These are phyloP conservation scores for Candida oleophila DNA, from an alignment of 805 yeast species.

Conservation along the genomic window DNA sequence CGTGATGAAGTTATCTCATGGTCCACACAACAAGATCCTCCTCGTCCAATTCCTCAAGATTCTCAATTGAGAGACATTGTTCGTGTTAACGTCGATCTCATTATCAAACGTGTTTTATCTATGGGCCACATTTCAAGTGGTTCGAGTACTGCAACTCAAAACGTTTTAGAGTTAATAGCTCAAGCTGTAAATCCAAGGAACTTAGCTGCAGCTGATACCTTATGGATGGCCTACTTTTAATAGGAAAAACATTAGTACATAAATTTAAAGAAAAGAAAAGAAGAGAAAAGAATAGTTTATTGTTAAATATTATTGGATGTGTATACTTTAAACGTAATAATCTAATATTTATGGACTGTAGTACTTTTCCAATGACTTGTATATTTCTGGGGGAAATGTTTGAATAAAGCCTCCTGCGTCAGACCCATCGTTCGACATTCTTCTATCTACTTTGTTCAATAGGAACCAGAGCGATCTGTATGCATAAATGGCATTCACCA, in stretches of 20 bases:
- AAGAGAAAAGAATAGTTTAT: neutral
- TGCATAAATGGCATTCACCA: slow-evolving; percentile 11
- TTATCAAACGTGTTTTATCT: slow-evolving; percentile 74
- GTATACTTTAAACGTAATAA: neutral
- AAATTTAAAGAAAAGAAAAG: neutral
- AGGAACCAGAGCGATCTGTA: slow-evolving; percentile 18
- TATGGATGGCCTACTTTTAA: slow-evolving; percentile 93
- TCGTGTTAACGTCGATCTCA: slow-evolving; percentile 79
- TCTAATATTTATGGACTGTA: neutral
- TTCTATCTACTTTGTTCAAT: slow-evolving; percentile 17
- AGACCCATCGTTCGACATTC: slow-evolving; percentile 4
- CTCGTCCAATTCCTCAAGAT: slow-evolving; percentile 74
- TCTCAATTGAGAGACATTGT: slow-evolving; percentile 85
- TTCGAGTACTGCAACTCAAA: slow-evolving; percentile 82
- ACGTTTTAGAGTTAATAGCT: slow-evolving; percentile 83
- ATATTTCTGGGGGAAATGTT: neutral
- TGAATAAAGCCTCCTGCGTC: neutral
- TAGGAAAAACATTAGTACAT: too few species aligned
- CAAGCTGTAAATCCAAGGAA: slow-evolving; percentile 95
- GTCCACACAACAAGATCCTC: slow-evolving; percentile 81
- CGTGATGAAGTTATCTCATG: slow-evolving; percentile 94
- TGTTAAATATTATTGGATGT: neutral
- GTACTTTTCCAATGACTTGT: neutral
- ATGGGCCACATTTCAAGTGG: slow-evolving; percentile 59
- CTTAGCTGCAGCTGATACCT: slow-evolving; percentile 84